Base-by-base conservation (phyloP, 805 yeast genomes). In the Clavispora vitiphila region DNA sequence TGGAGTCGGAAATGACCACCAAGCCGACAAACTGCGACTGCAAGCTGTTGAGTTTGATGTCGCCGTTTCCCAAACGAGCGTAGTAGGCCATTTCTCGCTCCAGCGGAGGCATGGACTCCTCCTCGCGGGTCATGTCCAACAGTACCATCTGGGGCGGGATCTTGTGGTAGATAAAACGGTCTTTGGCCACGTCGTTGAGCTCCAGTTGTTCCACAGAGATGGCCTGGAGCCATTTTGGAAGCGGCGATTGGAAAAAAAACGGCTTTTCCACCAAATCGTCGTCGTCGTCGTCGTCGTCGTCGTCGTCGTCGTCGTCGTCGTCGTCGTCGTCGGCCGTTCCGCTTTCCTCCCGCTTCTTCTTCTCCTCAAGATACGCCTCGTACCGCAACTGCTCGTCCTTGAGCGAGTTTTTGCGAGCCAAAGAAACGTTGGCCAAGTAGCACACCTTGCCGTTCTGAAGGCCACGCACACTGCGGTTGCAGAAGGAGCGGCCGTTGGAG, bases 1-100 rank as follows among this genome's bases (percentile, higher is more conserved):
- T 71, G 11, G 80, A 70, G 54, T 83, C 88, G 0, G 84, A 72
- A 9, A 80, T 60, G 44, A 77, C 77, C 2, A 82, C 81, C 36
- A 81, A 55, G 0, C 82, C 82, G 8, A 74, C 79, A 58, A 76
- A 80, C 45, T 76, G 60, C 45, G 45, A 61, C 15, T 44, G 49
- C 23, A 44, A 38, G 20, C 49, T 54, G 6, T 41, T 34, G 34
- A 56, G 50, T 4, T 46, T 44, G 27, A 48, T 41, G 24, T 51
- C 49, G 18, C 56, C 55, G 43, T 57, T 58, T 31, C 61, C 59
- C 15, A 64, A 41, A 29, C 53, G 50, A 1, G 51, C 53, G 39
- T 51, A 59, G 48, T 50, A 63, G 18, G 65, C 40, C 21, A 60
- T 37, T 26, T 50, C 48, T 16, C 69, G 49, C 30, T 63, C 60